A percentile compares a stretch with the other conserved stretches of the same genome.
Evolutionary conservation across 1,284 basidiomycete genomes (phyloP).

Genomic region (Coniferiporia sulphurascens): DNA sequence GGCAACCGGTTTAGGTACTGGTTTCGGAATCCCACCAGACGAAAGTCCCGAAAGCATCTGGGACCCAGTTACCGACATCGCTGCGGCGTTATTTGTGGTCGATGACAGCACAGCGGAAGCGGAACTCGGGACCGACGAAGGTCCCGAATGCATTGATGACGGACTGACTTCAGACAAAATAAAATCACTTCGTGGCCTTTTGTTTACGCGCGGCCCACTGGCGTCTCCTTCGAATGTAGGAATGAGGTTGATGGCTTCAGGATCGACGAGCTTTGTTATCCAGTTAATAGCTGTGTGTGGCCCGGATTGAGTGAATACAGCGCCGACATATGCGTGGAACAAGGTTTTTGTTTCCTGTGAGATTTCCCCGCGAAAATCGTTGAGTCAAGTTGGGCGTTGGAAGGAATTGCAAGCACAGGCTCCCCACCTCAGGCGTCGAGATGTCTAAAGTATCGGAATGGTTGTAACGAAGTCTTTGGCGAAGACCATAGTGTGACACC

Average conservation of each 20-base stretch:
- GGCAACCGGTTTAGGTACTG: constrained; percentile 43
- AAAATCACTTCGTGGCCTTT: constrained; percentile 2
- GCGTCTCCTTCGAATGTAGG: not conserved
- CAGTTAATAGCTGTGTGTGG: constrained; percentile 48
- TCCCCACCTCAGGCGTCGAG: constrained; percentile 43
- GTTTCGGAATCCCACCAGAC: constrained; percentile 22
- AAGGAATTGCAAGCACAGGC: not conserved
- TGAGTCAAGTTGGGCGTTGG: not conserved
- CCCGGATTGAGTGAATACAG: constrained; percentile 53
- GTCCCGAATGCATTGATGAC: not conserved
- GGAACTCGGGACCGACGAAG: not conserved
- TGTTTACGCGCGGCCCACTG: not conserved
- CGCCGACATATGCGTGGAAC: constrained; percentile 66
- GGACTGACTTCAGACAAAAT: not conserved
- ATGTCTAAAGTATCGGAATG: constrained; percentile 41
- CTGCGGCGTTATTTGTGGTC: not conserved
- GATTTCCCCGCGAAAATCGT: constrained; percentile 8
- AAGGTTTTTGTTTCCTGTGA: constrained; percentile 51
- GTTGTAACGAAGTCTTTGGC: constrained; percentile 50
- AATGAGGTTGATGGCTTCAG: constrained; percentile 28
- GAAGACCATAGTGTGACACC: constrained; percentile 52
- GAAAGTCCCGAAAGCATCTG: constrained; percentile 5
- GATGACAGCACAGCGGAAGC: not conserved
- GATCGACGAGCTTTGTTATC: constrained; percentile 50
- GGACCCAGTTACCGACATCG: not conserved